Evolutionary conservation across 768 basidiomycete species (phyloP), one percentile per base, ranked within the genome.

Genomic region (Rhodotorula diobovata): DNA sequence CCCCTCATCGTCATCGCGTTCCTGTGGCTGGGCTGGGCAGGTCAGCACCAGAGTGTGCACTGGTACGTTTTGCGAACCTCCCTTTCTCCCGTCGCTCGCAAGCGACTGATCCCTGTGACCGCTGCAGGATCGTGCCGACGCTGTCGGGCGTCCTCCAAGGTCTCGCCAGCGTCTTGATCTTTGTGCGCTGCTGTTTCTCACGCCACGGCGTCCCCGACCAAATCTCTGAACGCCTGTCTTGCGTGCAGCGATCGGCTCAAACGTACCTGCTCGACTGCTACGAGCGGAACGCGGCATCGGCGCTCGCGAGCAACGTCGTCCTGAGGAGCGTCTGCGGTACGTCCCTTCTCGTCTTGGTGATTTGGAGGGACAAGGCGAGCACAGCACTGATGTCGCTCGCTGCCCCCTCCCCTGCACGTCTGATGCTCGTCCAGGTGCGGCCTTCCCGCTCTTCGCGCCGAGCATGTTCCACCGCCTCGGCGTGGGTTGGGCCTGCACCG

Each of bases 1-100:
- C 25, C 62, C 14, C 16, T 63, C 3, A 63, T 67, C 25, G 68
- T 67, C 25, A 35, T 69, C 45, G 23, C 61, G 3, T 73, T 73
- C 61, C 23, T 73, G 20, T 73, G 68, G 68, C 64, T 73, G 0
- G 72, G 72, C 0, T 73, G 68, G 67, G 45, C 48, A 18, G 67
- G 68, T 0, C 51, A 68, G n/a, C 59, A 61, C 34, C 8, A 5
- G 23, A 57, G 48, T 35, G 41, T 70, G 21, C 72, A 54, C 23
- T 73, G 72, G 70, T 66, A n/a, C 20, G 50, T 30, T 14, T 21
- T 28, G 12, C 25, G 20, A 16, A 35, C 18, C 4, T 37, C 28
- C 20, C 3, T 1, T 6, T 15, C 4, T 4, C 11, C 11, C 30
- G 14, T 11, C 37, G 7, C 8, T 57, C 39, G 12, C 21, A 8